Evolutionary conservation across 106 monocot species (phyloP).

Genomic region (Phalaenopsis aphrodite): DNA sequence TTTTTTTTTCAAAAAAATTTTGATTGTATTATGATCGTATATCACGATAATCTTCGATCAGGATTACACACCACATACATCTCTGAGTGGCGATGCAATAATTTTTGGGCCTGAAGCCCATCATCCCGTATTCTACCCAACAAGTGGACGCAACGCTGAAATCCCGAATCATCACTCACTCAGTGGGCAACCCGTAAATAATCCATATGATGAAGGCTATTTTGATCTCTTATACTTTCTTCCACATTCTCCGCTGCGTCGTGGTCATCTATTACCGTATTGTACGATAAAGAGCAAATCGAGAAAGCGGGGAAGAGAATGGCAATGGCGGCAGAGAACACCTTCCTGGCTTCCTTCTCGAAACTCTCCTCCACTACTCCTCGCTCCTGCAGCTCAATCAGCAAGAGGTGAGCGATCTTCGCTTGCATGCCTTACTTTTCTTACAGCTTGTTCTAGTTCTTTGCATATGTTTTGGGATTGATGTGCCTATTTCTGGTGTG

Average conservation of each 20-base stretch:
- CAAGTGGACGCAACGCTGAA: no score
- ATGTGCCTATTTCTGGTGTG: no score
- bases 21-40: no score
- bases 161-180: no score
- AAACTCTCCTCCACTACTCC: slow-evolving; percentile 45
- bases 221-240: neutral
- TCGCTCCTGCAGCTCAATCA: slow-evolving; percentile 48
- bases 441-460: neutral
- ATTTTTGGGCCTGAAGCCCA: no score
- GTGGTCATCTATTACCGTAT: neutral
- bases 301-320: slow-evolving; percentile 5
- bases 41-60: no score
- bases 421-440: neutral
- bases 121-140: no score
- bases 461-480: neutral
- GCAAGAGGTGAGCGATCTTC: slow-evolving; percentile 36
- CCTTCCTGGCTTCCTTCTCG: slow-evolving; percentile 24
- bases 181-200: neutral
- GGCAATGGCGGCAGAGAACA: slow-evolving; percentile 32
- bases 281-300: neutral
- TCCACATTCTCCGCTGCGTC: neutral
- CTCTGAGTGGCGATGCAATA: no score
- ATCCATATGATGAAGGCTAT: neutral
- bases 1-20: no score
- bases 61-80: no score